Evolutionary conservation across 2,329 filamentous ascomycete species (phyloP).

Genomic region (Eutypella sp.): DNA sequence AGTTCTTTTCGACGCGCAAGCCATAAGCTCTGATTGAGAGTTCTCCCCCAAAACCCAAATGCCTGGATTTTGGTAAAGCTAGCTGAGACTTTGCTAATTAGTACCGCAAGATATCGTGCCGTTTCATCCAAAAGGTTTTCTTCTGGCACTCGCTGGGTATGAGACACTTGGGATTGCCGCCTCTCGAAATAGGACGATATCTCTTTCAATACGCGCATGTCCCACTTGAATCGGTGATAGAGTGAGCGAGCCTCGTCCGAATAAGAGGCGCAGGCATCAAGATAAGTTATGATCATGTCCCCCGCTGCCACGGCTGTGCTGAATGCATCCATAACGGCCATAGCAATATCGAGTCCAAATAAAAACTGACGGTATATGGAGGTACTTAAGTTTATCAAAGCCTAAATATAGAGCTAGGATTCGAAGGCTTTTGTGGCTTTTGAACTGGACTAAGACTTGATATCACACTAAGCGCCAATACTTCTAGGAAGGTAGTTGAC

Average conservation of each 20-base stretch:
- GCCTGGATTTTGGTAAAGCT: neutral
- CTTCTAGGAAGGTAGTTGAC: too few species aligned
- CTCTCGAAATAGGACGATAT: neutral
- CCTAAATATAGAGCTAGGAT: too few species aligned
- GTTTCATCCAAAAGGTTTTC: neutral
- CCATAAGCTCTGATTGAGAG: neutral
- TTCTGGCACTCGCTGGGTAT: neutral
- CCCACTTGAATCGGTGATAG: neutral
- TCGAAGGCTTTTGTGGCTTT: too few species aligned
- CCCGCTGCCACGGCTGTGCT: neutral
- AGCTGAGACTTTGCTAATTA: neutral
- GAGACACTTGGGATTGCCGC: neutral
- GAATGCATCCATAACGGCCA: neutral
- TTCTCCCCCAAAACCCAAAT: neutral
- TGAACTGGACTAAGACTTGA: too few species aligned
- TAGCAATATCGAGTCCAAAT: too few species aligned
- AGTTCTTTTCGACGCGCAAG: neutral
- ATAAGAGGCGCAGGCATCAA: neutral
- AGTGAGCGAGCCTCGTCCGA: neutral
- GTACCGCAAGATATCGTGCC: neutral
- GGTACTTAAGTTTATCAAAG: too few species aligned
- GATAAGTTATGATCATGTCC: neutral
- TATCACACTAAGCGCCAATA: too few species aligned
- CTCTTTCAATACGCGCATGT: neutral
- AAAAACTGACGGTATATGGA: too few species aligned